phyloP scores from a whole-genome alignment of 768 basidiomycete species.

The Fomitopsis pulvina region DNA sequence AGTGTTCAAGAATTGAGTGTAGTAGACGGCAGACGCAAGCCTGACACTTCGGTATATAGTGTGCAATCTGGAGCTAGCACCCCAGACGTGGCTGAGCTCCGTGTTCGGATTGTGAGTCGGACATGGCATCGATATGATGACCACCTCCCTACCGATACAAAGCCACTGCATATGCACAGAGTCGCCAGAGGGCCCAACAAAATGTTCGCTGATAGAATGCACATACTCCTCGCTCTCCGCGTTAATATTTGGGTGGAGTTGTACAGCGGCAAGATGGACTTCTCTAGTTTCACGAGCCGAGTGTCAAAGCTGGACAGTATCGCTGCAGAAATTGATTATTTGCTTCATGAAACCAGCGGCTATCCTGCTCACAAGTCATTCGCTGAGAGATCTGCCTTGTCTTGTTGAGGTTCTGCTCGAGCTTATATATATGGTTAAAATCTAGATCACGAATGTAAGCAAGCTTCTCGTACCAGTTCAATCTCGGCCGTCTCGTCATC shows the following conservation, averaged over 20 bases:
- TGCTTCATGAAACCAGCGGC: background rate
- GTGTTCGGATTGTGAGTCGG: no score
- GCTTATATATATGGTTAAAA: no score
- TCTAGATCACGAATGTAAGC: background rate
- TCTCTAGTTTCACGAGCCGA: constrained; percentile 76
- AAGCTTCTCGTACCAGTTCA: constrained; percentile 43
- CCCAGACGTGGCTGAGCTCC: background rate
- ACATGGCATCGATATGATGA: no score
- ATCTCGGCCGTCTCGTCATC: constrained; percentile 70
- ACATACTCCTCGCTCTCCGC: constrained; percentile 63
- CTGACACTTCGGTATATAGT: no score
- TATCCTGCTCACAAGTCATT: constrained; percentile 64
- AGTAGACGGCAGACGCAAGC: no score
- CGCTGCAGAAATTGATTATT: constrained; percentile 34
- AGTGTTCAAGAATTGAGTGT: background rate
- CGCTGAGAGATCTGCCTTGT: constrained; percentile 79
- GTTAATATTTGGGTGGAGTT: constrained; percentile 72
- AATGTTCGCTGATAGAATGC: no score
- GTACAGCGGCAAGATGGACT: constrained; percentile 80
- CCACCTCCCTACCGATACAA: no score
- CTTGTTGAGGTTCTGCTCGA: constrained; percentile 85
- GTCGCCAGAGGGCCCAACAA: no score
- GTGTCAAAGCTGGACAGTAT: constrained; percentile 82
- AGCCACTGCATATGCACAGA: no score
- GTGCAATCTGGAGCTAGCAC: background rate